Percentiles rank a stretch among this genome's conserved stretches.
Evolutionary conservation across 1,139 yeast genomes (phyloP).

Genomic region (Pichia sp.): DNA sequence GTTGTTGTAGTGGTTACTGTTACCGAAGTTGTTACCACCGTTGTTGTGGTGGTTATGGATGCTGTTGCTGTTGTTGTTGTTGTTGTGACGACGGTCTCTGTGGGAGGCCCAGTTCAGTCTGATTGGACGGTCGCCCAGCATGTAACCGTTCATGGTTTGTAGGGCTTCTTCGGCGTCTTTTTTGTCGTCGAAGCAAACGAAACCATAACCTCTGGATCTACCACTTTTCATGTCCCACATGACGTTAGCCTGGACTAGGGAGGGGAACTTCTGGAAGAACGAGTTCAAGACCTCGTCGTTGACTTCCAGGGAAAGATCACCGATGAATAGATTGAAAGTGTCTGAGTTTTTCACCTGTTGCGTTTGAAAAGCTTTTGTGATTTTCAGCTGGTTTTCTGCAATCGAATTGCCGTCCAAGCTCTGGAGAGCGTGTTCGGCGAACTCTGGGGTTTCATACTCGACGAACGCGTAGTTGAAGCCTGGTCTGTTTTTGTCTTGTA

Average conservation of each 20-base stretch:
- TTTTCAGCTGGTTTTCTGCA: constrained; percentile 51
- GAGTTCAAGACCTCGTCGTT: constrained; percentile 66
- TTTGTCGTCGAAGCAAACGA: constrained; percentile 69
- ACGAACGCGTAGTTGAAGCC: constrained; percentile 82
- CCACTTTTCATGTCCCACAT: constrained; percentile 98
- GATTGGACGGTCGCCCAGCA: constrained; percentile 69
- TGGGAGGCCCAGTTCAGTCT: constrained; percentile 90
- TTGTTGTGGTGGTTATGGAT: constrained; percentile 14
- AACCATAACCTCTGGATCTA: constrained; percentile 87
- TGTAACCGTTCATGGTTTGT: constrained; percentile 68
- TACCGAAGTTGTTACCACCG: constrained; percentile 13
- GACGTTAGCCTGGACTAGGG: constrained; percentile 80
- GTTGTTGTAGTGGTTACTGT: constrained; percentile 7
- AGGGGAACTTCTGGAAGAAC: constrained; percentile 56
- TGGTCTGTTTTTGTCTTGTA: constrained; percentile 69
- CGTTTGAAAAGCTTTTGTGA: constrained; percentile 84
- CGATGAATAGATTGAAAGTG: constrained; percentile 75
- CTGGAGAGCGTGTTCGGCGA: constrained; percentile 61
- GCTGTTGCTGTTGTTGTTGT: constrained; percentile 12
- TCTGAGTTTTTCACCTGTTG: constrained; percentile 52
- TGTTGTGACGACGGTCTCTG: constrained; percentile 42
- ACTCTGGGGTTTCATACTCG: constrained; percentile 57
- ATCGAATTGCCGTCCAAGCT: constrained; percentile 52
- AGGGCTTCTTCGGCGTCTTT: constrained; percentile 74
- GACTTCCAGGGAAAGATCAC: constrained; percentile 80